Conservation (phyloP, 163 green algal species). For the Prototheca wickerhamii region DNA sequence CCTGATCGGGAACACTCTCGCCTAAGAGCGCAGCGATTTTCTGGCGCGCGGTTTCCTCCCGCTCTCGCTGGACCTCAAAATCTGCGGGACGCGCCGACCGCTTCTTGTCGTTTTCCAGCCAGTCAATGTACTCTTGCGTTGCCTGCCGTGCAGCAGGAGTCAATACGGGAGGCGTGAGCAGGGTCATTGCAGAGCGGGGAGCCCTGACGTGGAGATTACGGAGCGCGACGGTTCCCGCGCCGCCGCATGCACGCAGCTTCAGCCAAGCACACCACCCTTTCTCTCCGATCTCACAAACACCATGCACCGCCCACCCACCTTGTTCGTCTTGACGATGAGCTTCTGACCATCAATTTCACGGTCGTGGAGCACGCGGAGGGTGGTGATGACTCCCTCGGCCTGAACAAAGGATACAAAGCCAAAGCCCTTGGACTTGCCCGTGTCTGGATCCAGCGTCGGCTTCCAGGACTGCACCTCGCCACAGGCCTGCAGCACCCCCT, state of each 20-base stretch:
- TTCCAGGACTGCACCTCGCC: conserved; percentile 74
- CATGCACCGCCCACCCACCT: conserved; percentile 8
- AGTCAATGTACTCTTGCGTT: conserved; percentile 36
- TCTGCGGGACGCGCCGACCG: no score
- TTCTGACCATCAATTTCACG: conserved; percentile 49
- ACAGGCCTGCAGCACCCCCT: conserved; percentile 67
- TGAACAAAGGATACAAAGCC: conserved; percentile 79
- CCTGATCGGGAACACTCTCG: no score
- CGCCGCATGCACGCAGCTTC: no score
- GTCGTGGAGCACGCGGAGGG: conserved; percentile 69
- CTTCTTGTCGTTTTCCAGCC: not conserved
- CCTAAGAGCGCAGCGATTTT: no score
- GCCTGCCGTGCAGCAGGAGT: conserved; percentile 11
- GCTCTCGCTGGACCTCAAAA: no score
- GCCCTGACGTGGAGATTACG: no score
- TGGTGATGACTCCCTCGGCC: conserved; percentile 66
- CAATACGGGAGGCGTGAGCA: not conserved
- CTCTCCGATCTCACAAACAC: no score
- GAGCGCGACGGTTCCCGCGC: no score
- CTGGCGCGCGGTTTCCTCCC: no score
- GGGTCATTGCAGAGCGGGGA: not conserved
- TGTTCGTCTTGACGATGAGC: conserved; percentile 51
- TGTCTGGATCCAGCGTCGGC: conserved; percentile 64
- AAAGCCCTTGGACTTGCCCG: conserved; percentile 71
- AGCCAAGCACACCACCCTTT: no score